Evolutionary conservation across 2,329 filamentous ascomycete genomes (phyloP).

Genomic region (Beauveria varroae): DNA sequence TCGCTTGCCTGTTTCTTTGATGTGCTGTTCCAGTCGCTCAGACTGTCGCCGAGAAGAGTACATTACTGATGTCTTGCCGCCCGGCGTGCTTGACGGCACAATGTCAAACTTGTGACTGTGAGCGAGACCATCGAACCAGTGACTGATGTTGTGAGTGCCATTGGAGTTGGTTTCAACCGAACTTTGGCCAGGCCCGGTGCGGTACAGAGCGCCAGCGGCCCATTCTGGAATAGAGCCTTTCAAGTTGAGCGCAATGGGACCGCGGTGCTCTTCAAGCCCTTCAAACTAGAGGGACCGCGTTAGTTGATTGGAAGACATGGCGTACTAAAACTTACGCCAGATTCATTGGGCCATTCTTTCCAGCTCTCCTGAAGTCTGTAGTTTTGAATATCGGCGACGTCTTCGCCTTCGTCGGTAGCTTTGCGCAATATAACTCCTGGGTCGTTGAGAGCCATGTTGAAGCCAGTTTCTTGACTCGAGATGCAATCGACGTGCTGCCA

Average conservation of each 20-base stretch:
- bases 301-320: background rate
- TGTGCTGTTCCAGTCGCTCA: conserved; percentile 52
- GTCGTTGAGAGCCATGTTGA: conserved; percentile 6
- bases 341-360: conserved; percentile 30
- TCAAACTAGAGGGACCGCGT: conserved; percentile 48
- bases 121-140: conserved; percentile 78
- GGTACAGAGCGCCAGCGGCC: conserved; percentile 63
- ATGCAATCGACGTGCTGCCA: background rate
- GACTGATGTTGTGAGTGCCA: conserved; percentile 54
- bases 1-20: conserved; percentile 52
- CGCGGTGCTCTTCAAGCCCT: conserved; percentile 55
- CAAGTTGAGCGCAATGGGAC: conserved; percentile 56
- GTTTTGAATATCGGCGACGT: conserved; percentile 1
- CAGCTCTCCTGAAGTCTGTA: conserved; percentile 15
- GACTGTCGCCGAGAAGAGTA: conserved; percentile 67
- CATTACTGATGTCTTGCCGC: conserved; percentile 36
- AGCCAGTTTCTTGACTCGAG: background rate
- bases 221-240: conserved; percentile 62
- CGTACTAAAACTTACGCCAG: conserved; percentile 22
- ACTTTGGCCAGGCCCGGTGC: conserved; percentile 64
- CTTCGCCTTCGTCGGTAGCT: conserved; percentile 3
- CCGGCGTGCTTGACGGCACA: conserved; percentile 28
- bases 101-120: conserved; percentile 69
- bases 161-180: conserved; percentile 50
- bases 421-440: background rate